Percentiles rank a stretch among this genome's conserved stretches.
phyloP scores from a whole-genome alignment of 352 stramenopile genomes.

The Peronospora tabacina region DNA sequence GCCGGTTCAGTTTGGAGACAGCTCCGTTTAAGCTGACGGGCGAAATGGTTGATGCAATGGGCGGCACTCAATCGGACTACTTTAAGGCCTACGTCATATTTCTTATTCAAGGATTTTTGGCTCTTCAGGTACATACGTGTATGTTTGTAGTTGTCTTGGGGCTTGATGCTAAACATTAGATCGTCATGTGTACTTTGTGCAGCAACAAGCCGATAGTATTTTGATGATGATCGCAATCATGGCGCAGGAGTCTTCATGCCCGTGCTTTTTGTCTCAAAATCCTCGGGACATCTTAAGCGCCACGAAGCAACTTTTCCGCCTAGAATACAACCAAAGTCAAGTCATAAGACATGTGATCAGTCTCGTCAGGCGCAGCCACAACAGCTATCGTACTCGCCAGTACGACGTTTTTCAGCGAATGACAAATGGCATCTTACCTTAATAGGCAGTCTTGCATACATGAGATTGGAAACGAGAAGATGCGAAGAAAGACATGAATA shows the following conservation, averaged over 20 bases:
- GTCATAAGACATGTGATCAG: constrained; percentile 87
- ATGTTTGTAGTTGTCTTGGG: neutral
- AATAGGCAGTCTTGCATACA: neutral
- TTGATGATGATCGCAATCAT: constrained; percentile 96
- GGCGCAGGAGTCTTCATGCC: constrained; percentile 91
- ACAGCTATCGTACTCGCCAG: constrained; percentile 86
- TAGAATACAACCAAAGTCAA: constrained; percentile 75
- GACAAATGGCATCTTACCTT: constrained; percentile 88
- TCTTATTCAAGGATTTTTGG: constrained; percentile 95
- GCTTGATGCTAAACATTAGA: constrained; percentile 14
- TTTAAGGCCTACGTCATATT: constrained; percentile 97
- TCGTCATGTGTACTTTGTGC: constrained; percentile 5
- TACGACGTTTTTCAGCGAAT: constrained; percentile 90
- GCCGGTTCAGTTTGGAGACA: constrained; percentile 92
- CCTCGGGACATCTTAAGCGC: constrained; percentile 63
- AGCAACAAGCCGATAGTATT: constrained; percentile 90
- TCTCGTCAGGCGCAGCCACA: constrained; percentile 86
- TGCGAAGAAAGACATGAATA: constrained; percentile 13
- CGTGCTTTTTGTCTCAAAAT: constrained; percentile 89
- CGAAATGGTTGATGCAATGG: constrained; percentile 97
- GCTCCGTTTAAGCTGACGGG: constrained; percentile 98
- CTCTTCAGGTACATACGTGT: constrained; percentile 72
- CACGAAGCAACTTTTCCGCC: constrained; percentile 73
- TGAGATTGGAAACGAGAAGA: neutral
- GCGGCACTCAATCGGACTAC: constrained; percentile 82